These are phyloP conservation scores for Wickerhamomyces rabaulensis DNA, from an alignment of 805 yeast genomes.

Conservation along the genomic window DNA sequence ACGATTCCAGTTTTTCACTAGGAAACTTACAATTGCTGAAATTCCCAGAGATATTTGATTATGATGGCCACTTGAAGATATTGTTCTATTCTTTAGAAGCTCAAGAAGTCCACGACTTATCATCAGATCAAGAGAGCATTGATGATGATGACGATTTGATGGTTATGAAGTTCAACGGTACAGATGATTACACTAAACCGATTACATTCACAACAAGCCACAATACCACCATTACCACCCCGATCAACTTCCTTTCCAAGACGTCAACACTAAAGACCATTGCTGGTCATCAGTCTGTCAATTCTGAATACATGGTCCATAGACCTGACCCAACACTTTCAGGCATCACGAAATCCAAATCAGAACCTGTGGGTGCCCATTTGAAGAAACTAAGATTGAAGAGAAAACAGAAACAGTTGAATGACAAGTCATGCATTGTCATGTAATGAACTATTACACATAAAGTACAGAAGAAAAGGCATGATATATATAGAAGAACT, in stretches of 20 bases:
- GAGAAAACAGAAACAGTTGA: conserved; percentile 1
- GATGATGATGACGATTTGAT: conserved; percentile 20
- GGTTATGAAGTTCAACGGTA: conserved; percentile 23
- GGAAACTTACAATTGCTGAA: conserved; percentile 30
- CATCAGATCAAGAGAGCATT: conserved; percentile 3
- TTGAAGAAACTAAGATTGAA: conserved; percentile 1
- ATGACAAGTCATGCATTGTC: conserved; percentile 3
- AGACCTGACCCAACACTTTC: conserved; percentile 17
- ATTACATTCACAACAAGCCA: conserved; percentile 1
- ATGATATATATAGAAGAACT: neutral
- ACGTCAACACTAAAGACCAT: conserved; percentile 18
- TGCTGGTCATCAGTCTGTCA: conserved; percentile 16
- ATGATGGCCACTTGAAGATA: conserved; percentile 25
- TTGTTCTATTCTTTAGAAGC: conserved; percentile 26
- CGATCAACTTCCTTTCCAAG: conserved; percentile 14
- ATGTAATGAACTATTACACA: conserved; percentile 2
- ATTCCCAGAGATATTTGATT: conserved; percentile 29
- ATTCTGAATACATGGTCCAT: conserved; percentile 21
- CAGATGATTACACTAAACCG: neutral
- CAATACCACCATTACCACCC: conserved; percentile 17
- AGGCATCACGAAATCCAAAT: conserved; percentile 5
- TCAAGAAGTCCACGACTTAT: conserved; percentile 9
- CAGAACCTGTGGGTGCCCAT: conserved; percentile 5
- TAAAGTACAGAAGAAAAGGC: neutral
- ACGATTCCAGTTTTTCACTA: conserved; percentile 33